Conservation (phyloP, 1,284 basidiomycete species). For the Singerocomus inundabilis region DNA sequence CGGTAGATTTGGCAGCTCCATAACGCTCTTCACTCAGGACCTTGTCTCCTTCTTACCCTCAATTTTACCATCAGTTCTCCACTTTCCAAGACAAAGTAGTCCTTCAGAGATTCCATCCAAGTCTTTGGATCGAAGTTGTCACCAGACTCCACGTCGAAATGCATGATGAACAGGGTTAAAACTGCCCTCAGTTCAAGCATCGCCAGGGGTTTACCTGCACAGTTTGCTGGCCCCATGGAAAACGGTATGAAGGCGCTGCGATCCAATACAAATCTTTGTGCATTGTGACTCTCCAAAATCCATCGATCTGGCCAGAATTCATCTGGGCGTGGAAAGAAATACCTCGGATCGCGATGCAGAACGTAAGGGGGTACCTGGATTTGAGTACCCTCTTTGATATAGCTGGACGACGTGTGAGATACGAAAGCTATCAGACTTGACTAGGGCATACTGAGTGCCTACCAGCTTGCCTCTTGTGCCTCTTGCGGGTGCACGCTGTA, state of each 20-base stretch:
- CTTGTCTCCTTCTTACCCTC: slow-evolving; percentile 12
- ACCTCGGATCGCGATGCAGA: slow-evolving; percentile 40
- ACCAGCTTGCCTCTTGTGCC: slow-evolving; percentile 35
- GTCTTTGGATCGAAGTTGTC: slow-evolving; percentile 24
- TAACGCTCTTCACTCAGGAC: neutral
- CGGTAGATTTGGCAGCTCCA: neutral
- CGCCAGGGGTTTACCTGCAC: slow-evolving; percentile 36
- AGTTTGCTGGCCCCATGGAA: slow-evolving; percentile 36
- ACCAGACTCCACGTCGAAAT: slow-evolving; percentile 33
- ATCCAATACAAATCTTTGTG: slow-evolving; percentile 18
- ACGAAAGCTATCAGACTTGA: neutral
- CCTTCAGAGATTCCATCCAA: slow-evolving; percentile 34
- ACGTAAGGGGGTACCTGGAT: slow-evolving; percentile 38
- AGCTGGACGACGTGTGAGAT: slow-evolving; percentile 27
- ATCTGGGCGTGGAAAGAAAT: slow-evolving; percentile 42
- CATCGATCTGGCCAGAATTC: slow-evolving; percentile 45
- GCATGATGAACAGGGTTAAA: slow-evolving; percentile 28
- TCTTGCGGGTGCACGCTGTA: slow-evolving; percentile 33
- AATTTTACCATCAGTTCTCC: slow-evolving; percentile 29
- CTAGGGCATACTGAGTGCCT: slow-evolving; percentile 30
- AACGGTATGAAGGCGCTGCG: slow-evolving; percentile 34
- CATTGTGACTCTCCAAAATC: slow-evolving; percentile 25
- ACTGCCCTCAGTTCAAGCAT: slow-evolving; percentile 32
- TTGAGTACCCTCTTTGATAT: slow-evolving; percentile 41
- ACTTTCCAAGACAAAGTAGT: slow-evolving; percentile 30